Base-by-base conservation (phyloP, 1,284 basidiomycete genomes). In the Xerocomus amazonicus region DNA sequence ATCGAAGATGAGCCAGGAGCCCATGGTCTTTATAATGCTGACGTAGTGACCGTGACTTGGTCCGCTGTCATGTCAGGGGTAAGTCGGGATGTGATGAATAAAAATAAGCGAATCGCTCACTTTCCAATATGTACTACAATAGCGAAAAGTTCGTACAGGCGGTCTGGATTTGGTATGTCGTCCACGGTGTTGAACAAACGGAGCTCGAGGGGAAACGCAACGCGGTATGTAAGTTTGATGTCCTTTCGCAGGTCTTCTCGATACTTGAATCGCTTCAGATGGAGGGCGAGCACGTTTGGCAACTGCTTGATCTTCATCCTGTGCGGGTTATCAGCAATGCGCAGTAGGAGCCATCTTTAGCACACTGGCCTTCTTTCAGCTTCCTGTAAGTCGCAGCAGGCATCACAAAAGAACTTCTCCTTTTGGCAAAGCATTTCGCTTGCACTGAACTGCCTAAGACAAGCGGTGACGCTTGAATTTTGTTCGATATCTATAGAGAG, bases 341-440 rank as follows among this genome's bases (percentile, higher is more conserved):
- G 33, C 39, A 33, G 41, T 33, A 16, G 28, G 37, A 52, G 46
- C n/a, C 16, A 32, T 28, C 34, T 33, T 48, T 31, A 13, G 35
- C 36, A 48, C 48, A 53, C 49, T 4, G 13, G 91, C 92, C 95
- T 79, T 75, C 97, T 96, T 74, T 99, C 96, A 0, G 97, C 96
- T 70, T 99, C 97, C 68, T 98, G 95, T 23, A 98, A 71, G 45
- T 94, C 92, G 60, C 94, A 95, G 70, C 96, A 99, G 14, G 87
- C 83, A 70, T 99, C 97, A 68, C 96, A 99, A 70, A 94, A 97
- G 70, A 98, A 99, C 73, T 98, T 99, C 78, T 99, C 98, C 67
- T 84, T 89, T 64, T 95, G 91, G 60, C 92, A 95, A 16, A 99
- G 81, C 94, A 97, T 99, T 71, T 99, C 97, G 66, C 89, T 92